These are phyloP conservation scores for Pleurotus sapidus DNA, from an alignment of 768 basidiomycete genomes.

Conservation along the genomic window DNA sequence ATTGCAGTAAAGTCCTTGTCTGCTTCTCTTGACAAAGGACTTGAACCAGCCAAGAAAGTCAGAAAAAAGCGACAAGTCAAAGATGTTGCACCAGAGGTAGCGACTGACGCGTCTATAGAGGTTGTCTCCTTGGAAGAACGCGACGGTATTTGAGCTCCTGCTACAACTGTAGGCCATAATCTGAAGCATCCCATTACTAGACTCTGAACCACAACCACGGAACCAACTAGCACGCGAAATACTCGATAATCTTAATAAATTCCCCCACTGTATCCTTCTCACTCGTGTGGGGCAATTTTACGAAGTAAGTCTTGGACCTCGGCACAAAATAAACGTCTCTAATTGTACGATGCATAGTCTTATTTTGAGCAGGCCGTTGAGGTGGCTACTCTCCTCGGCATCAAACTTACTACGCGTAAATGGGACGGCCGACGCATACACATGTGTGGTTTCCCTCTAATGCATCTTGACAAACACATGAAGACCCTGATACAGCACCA, in stretches of 20 bases:
- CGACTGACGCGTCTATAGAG: not conserved
- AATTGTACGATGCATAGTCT: constrained; percentile 47
- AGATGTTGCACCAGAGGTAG: not conserved
- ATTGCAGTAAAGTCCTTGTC: not conserved
- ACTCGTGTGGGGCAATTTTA: constrained; percentile 96
- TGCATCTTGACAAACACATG: constrained; percentile 83
- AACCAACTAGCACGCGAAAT: constrained; percentile 67
- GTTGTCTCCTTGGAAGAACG: not conserved
- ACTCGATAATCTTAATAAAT: constrained; percentile 63
- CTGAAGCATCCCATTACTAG: not conserved
- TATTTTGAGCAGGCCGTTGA: constrained; percentile 90
- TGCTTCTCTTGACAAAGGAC: not conserved
- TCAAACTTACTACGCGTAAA: constrained; percentile 76
- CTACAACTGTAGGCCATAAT: no score
- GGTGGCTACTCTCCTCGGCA: constrained; percentile 72
- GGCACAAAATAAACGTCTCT: no score
- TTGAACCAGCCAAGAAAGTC: not conserved
- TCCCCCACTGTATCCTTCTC: constrained; percentile 86
- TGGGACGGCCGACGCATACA: constrained; percentile 68
- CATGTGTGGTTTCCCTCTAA: constrained; percentile 91
- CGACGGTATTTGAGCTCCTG: not conserved
- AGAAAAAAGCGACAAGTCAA: not conserved
- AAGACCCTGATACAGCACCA: constrained; percentile 83
- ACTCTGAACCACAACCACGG: constrained; percentile 21
- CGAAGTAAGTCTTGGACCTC: constrained; percentile 53